phyloP scores from a whole-genome alignment of 495 filamentous ascomycete species.

The Mycothermus thermophilus region DNA sequence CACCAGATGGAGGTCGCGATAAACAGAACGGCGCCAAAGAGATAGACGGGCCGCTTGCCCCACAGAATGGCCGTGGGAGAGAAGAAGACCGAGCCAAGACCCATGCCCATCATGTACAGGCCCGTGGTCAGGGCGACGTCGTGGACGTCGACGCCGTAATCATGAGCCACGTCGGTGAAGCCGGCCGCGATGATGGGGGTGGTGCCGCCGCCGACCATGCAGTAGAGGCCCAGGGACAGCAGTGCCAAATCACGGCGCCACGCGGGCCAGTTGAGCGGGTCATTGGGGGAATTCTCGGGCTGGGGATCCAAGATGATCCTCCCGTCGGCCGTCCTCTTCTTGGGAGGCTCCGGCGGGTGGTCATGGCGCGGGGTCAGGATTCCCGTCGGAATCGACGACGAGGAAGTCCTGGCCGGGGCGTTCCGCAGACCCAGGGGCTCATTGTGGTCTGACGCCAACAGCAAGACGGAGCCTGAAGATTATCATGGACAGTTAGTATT shows the following conservation, averaged over 20 bases:
- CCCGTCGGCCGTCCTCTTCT: constrained; percentile 71
- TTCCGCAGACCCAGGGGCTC: constrained; percentile 70
- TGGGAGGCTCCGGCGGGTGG: constrained; percentile 28
- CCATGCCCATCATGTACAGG: constrained; percentile 89
- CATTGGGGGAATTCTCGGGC: constrained; percentile 79
- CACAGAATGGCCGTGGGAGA: constrained; percentile 85
- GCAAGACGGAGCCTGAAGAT: constrained; percentile 72
- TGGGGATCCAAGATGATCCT: constrained; percentile 83
- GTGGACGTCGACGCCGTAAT: constrained; percentile 55
- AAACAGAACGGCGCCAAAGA: constrained; percentile 63
- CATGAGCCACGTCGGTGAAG: constrained; percentile 62
- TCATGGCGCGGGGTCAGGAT: constrained; percentile 22
- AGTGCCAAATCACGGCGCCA: constrained; percentile 75
- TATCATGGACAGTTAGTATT: no score
- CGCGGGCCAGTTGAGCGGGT: constrained; percentile 83
- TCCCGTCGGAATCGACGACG: constrained; percentile 57
- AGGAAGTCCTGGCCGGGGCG: constrained; percentile 58
- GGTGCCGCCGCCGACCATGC: constrained; percentile 86
- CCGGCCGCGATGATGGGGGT: constrained; percentile 84
- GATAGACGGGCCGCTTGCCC: constrained; percentile 86
- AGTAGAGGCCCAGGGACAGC: constrained; percentile 78
- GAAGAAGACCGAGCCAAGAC: constrained; percentile 67
- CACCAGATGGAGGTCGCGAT: constrained; percentile 74
- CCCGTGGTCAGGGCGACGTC: constrained; percentile 82
- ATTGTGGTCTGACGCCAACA: constrained; percentile 62